Evolutionary conservation across 352 stramenopile genomes (phyloP).

Genomic region (Pythium rhizo-oryzae): DNA sequence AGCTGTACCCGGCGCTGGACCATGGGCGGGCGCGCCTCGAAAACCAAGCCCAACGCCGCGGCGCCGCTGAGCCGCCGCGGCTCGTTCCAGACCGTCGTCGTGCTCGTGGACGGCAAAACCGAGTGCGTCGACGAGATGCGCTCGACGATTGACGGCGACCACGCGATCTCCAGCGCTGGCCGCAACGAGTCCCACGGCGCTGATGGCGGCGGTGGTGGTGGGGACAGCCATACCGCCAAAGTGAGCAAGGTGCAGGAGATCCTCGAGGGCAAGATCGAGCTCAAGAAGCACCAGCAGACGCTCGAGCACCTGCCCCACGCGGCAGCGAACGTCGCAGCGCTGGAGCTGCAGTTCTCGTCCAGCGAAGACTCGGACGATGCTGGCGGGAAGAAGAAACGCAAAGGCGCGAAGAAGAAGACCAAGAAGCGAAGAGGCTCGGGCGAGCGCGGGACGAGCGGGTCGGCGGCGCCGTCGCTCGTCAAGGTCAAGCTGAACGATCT

Average conservation of each 20-base stretch:
- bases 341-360: conserved; percentile 34
- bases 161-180: too few relatives aligned
- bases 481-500: conserved; percentile 45
- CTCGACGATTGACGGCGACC: not conserved
- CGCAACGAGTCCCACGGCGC: too few relatives aligned
- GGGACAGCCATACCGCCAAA: not conserved
- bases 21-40: conserved; percentile 65
- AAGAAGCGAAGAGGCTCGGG: conserved; percentile 30
- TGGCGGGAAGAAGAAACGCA: conserved; percentile 40
- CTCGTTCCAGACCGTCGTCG: conserved; percentile 35
- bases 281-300: conserved; percentile 19
- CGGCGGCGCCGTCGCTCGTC: conserved; percentile 20
- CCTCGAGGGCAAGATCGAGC: conserved; percentile 21
- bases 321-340: not conserved
- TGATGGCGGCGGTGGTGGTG: too few relatives aligned
- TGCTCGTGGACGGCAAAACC: conserved; percentile 21
- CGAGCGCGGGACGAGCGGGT: conserved; percentile 3
- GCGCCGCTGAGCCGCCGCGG: not conserved
- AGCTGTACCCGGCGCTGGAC: not conserved
- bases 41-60: conserved; percentile 37
- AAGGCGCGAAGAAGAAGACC: conserved; percentile 44
- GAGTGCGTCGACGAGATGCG: conserved; percentile 30
- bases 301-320: conserved; percentile 12
- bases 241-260: conserved; percentile 33
- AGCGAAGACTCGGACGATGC: conserved; percentile 36